A percentile compares a stretch with the other conserved stretches of the same genome.
Evolutionary conservation across 345 rosid species (phyloP).

Genomic region (Lumnitzera racemosa): DNA sequence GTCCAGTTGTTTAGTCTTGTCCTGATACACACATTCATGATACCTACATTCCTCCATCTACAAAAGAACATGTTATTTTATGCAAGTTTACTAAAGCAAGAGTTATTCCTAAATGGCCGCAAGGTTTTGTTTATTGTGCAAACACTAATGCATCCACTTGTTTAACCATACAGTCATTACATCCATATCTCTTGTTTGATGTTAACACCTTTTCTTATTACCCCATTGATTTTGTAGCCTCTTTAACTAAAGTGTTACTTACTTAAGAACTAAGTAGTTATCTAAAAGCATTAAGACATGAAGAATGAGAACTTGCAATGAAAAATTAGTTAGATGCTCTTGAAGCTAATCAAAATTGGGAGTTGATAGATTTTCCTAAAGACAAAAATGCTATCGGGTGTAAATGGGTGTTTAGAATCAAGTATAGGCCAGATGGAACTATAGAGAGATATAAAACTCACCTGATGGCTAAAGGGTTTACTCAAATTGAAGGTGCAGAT

Average conservation of each 20-base stretch:
- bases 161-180: not conserved
- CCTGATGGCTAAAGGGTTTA: not conserved
- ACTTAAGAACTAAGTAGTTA: not conserved
- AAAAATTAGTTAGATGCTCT: not conserved
- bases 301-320: not conserved
- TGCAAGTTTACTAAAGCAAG: no score
- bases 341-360: not conserved
- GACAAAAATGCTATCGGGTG: not conserved
- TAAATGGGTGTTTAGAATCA: not conserved
- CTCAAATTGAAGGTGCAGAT: not conserved
- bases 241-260: not conserved
- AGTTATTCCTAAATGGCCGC: no score
- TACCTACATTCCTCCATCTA: no score
- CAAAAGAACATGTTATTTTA: no score
- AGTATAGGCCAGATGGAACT: not conserved
- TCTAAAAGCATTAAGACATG: not conserved
- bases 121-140: no score
- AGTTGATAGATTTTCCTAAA: not conserved
- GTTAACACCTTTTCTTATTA: not conserved
- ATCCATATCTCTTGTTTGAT: not conserved
- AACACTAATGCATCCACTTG: not conserved
- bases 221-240: not conserved
- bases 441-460: not conserved
- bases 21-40: no score
- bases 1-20: no score